phyloP scores from a whole-genome alignment of 2,329 filamentous ascomycete species.

The Scytalidium sp. region DNA sequence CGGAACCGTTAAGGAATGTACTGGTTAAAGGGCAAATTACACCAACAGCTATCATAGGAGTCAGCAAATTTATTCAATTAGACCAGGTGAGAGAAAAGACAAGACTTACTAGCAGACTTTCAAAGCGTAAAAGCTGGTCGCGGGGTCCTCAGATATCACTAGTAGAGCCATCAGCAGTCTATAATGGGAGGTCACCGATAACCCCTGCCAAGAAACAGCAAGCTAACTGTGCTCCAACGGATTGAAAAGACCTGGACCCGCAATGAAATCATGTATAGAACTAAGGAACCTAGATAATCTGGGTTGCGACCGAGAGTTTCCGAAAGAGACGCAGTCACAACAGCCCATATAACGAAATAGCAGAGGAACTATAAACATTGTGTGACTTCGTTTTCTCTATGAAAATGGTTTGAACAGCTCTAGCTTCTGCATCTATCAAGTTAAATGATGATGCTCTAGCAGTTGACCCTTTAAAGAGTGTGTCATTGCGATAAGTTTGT shows the following conservation, averaged over 20 bases:
- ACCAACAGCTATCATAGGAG: neutral
- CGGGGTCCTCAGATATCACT: neutral
- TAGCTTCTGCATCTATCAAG: no score
- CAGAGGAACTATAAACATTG: neutral
- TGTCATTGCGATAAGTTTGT: no score
- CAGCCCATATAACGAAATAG: neutral
- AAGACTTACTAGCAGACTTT: neutral
- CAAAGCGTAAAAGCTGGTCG: neutral
- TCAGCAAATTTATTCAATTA: neutral
- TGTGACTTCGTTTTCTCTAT: no score
- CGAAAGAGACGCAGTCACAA: neutral
- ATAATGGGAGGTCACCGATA: neutral
- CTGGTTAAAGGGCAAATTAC: neutral
- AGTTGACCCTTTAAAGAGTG: no score
- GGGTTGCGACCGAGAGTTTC: neutral
- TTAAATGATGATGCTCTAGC: no score
- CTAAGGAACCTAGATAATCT: neutral
- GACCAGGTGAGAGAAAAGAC: neutral
- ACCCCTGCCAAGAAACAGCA: neutral
- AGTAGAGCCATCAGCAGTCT: neutral
- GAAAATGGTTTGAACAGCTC: no score
- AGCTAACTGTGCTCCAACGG: neutral
- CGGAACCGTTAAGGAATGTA: neutral
- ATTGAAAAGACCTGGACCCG: neutral
- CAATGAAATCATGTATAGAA: neutral